A percentile compares a stretch with the other conserved stretches of the same genome.
Evolutionary conservation across 208 protist genomes (phyloP).

Genomic region (Phytomonas sp.): DNA sequence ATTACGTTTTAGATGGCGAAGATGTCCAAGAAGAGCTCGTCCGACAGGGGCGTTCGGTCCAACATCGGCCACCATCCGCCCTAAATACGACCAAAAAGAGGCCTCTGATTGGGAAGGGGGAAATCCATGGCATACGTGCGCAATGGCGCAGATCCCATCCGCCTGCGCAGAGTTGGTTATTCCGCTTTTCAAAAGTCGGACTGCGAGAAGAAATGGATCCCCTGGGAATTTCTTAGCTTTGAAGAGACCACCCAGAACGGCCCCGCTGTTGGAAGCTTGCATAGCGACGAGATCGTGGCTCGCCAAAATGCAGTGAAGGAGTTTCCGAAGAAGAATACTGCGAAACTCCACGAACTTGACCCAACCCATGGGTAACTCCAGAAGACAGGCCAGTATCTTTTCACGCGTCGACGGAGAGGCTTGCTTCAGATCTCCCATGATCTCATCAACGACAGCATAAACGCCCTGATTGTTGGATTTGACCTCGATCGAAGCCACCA

Average conservation of each 20-base stretch:
- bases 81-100: constrained; percentile 67
- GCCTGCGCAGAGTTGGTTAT: constrained; percentile 32
- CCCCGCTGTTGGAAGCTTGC: constrained; percentile 50
- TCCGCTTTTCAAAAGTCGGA: constrained; percentile 48
- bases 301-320: constrained; percentile 40
- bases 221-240: constrained; percentile 35
- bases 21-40: constrained; percentile 35
- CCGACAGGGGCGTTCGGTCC: constrained; percentile 17
- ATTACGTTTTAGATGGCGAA: constrained; percentile 40
- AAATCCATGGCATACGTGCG: constrained; percentile 46
- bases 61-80: constrained; percentile 24
- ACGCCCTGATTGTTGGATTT: constrained; percentile 20
- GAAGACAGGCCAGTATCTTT: constrained; percentile 30
- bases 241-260: constrained; percentile 51
- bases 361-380: constrained; percentile 24
- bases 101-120: constrained; percentile 47
- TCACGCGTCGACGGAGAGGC: constrained; percentile 31
- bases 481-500: constrained; percentile 23
- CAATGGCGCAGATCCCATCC: constrained; percentile 68
- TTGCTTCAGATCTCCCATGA: constrained; percentile 37
- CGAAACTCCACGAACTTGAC: constrained; percentile 29
- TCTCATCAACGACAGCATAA: constrained; percentile 27
- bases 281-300: constrained; percentile 14
- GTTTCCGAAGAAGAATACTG: constrained; percentile 46
- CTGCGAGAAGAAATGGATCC: constrained; percentile 69